Conservation (phyloP, 164 flowering plant genomes). For the Tetrastigma voinierianum region DNA sequence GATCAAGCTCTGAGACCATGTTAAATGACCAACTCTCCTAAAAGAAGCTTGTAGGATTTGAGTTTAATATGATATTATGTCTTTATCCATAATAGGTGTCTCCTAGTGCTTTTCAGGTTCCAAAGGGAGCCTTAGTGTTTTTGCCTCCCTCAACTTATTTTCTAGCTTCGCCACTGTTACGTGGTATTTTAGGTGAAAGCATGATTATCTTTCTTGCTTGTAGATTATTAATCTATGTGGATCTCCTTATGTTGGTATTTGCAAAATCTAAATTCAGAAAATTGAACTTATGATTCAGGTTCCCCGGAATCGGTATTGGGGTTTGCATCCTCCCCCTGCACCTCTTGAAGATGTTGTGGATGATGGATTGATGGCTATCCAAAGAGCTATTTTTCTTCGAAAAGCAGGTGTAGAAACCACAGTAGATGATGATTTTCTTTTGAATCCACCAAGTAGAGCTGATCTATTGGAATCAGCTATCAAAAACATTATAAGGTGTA, state of each 20-base stretch:
- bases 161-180: no score
- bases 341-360: slow-evolving; percentile 93
- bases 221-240: not conserved
- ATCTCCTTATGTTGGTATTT: not conserved
- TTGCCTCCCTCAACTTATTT: no score
- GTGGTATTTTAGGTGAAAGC: not conserved
- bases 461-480: slow-evolving; percentile 83
- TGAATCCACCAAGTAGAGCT: slow-evolving; percentile 74
- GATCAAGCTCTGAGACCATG: no score
- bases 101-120: no score
- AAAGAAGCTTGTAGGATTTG: no score
- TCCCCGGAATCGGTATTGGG: slow-evolving; percentile 97
- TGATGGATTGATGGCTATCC: slow-evolving; percentile 83
- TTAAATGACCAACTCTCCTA: no score
- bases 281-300: slow-evolving; percentile 45
- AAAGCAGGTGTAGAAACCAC: slow-evolving; percentile 93
- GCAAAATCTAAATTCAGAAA: no score
- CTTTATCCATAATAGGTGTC: no score
- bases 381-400: slow-evolving; percentile 82
- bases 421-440: slow-evolving; percentile 62
- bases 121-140: no score
- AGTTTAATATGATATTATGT: no score
- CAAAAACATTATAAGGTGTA: slow-evolving; percentile 76
- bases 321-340: slow-evolving; percentile 96
- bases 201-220: not conserved